Evolutionary conservation across 1,284 basidiomycete species (phyloP).

Genomic region (Marasmius sp.): DNA sequence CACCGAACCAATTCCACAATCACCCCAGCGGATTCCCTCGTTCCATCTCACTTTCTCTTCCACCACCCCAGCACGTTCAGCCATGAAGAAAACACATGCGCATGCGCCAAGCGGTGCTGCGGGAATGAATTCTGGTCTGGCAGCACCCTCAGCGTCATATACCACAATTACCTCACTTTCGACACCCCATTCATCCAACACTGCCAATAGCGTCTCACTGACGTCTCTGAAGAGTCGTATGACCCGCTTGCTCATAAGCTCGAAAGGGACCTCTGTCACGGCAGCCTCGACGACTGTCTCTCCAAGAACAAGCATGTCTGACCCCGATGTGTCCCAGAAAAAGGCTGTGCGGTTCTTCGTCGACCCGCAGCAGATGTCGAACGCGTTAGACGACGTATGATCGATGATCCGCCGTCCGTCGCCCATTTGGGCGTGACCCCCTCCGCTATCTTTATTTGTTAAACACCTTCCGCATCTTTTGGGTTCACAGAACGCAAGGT

Average conservation of each 20-base stretch:
- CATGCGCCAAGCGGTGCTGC: slow-evolving; percentile 32
- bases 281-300: slow-evolving; percentile 38
- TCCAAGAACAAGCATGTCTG: slow-evolving; percentile 34
- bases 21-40: slow-evolving; percentile 22
- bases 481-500: too few relatives aligned
- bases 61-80: slow-evolving; percentile 61
- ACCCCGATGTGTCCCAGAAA: slow-evolving; percentile 30
- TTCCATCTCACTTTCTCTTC: slow-evolving; percentile 32
- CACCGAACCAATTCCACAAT: slow-evolving; percentile 18
- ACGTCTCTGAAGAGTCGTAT: slow-evolving; percentile 46
- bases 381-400: background rate
- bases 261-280: slow-evolving; percentile 36
- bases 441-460: too few relatives aligned
- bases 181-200: slow-evolving; percentile 35
- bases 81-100: slow-evolving; percentile 57
- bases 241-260: slow-evolving; percentile 48
- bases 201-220: slow-evolving; percentile 32
- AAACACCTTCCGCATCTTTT: too few relatives aligned
- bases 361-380: background rate
- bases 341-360: slow-evolving; percentile 59
- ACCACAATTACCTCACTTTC: slow-evolving; percentile 52
- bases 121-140: slow-evolving; percentile 34
- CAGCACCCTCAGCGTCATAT: slow-evolving; percentile 45
- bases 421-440: too few relatives aligned
- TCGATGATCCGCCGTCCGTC: too few relatives aligned